These are phyloP conservation scores for Mortierella sp. DNA, from an alignment of 371 early-diverging fungal genomes.

Conservation along the genomic window DNA sequence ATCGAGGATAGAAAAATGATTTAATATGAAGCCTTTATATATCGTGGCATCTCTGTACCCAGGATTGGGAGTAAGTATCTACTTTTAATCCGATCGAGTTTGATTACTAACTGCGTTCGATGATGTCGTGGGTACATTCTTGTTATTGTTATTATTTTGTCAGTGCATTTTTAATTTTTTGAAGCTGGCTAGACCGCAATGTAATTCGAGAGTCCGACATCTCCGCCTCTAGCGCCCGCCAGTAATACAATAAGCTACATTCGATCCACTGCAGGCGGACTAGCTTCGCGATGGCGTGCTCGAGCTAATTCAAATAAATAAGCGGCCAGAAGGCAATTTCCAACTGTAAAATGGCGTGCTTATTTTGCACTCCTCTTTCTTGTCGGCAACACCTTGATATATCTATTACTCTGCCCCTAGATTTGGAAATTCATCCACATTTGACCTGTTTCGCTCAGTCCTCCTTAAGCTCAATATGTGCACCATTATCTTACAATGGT, in stretches of 20 bases:
- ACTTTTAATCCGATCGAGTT: no score
- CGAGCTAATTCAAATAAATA: background rate
- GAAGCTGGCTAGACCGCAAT: background rate
- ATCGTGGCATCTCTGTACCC: no score
- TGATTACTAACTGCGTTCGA: no score
- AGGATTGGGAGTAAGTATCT: no score
- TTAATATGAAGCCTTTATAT: background rate
- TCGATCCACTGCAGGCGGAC: background rate
- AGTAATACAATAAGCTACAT: background rate
- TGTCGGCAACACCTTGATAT: no score
- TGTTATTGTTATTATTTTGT: background rate
- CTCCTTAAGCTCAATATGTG: no score
- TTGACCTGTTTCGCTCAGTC: no score
- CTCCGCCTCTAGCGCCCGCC: background rate
- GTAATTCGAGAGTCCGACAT: background rate
- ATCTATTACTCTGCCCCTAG: no score
- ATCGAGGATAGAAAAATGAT: background rate
- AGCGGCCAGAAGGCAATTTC: background rate
- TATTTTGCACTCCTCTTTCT: background rate
- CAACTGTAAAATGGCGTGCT: background rate
- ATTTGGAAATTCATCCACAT: no score
- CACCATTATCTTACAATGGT: background rate
- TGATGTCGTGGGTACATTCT: no score
- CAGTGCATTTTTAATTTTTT: background rate
- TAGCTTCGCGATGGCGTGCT: constrained; percentile 2